Conservation (phyloP, 2,329 filamentous ascomycete genomes). For the Daldinia eschscholtzii region DNA sequence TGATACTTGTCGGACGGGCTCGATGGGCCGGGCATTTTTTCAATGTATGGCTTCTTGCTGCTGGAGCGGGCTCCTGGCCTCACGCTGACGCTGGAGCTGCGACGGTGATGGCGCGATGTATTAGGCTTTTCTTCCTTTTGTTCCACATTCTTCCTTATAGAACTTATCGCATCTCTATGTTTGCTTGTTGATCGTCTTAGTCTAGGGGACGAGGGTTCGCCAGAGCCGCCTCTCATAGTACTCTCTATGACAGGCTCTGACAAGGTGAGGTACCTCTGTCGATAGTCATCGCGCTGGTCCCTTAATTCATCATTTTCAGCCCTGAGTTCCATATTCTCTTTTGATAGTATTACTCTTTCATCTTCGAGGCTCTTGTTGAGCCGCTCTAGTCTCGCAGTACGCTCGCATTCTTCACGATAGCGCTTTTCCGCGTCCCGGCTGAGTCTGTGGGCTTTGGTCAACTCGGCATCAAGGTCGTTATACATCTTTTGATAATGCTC, state of each 20-base stretch:
- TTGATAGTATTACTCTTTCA: conserved; percentile 6
- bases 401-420: conserved; percentile 39
- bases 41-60: conserved; percentile 43
- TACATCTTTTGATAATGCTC: conserved; percentile 37
- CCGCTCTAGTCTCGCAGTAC: conserved; percentile 31
- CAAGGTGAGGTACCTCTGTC: conserved; percentile 22
- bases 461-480: conserved; percentile 28
- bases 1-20: conserved; percentile 25
- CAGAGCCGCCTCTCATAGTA: conserved; percentile 39
- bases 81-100: conserved; percentile 33
- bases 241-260: conserved; percentile 23
- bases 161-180: conserved; percentile 28
- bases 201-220: conserved; percentile 32
- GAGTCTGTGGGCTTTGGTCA: conserved; percentile 35
- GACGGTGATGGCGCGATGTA: conserved; percentile 32
- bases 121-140: conserved; percentile 28
- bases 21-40: conserved; percentile 37
- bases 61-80: conserved; percentile 26
- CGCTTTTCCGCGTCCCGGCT: conserved; percentile 35
- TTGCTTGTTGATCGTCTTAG: conserved; percentile 37
- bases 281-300: conserved; percentile 28
- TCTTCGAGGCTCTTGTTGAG: conserved; percentile 34
- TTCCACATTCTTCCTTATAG: conserved; percentile 32
- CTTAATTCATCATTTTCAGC: conserved; percentile 16
- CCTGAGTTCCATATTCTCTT: conserved; percentile 31